Percentiles rank a stretch among this genome's conserved stretches.
Evolutionary conservation across 768 basidiomycete genomes (phyloP).

Genomic region (Ramaria rubella): DNA sequence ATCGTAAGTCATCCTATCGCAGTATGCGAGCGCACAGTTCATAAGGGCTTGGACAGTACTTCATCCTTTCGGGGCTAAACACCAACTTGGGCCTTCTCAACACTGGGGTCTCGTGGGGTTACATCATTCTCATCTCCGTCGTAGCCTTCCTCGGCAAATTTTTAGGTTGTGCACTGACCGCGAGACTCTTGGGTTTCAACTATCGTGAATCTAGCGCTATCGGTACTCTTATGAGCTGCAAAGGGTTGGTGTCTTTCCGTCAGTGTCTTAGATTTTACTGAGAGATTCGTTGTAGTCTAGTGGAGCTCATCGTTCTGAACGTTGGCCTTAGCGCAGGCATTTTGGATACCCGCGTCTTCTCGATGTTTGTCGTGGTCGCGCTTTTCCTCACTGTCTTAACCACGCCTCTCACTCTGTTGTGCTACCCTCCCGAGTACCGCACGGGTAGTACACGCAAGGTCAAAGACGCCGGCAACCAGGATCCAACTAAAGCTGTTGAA

Average conservation of each 20-base stretch:
- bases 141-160: constrained; percentile 82
- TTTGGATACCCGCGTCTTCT: constrained; percentile 62
- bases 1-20: constrained; percentile 41
- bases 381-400: constrained; percentile 76
- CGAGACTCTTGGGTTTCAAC: constrained; percentile 56
- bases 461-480: constrained; percentile 16
- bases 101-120: constrained; percentile 75
- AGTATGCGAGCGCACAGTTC: not conserved
- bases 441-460: constrained; percentile 22
- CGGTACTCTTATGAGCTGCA: constrained; percentile 85
- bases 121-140: constrained; percentile 62
- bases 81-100: constrained; percentile 78
- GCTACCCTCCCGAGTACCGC: constrained; percentile 68
- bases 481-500: not conserved
- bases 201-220: constrained; percentile 77
- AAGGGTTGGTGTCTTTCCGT: constrained; percentile 48
- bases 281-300: constrained; percentile 38
- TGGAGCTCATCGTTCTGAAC: constrained; percentile 90
- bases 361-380: constrained; percentile 83
- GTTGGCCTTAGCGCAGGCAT: constrained; percentile 69
- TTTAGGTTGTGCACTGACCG: constrained; percentile 54
- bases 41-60: constrained; percentile 47
- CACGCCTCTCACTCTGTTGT: constrained; percentile 70
- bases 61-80: constrained; percentile 66
- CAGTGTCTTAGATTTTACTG: not conserved